These are phyloP conservation scores for Fusarium algeriense DNA, from an alignment of 2,329 filamentous ascomycete species.

Conservation along the genomic window DNA sequence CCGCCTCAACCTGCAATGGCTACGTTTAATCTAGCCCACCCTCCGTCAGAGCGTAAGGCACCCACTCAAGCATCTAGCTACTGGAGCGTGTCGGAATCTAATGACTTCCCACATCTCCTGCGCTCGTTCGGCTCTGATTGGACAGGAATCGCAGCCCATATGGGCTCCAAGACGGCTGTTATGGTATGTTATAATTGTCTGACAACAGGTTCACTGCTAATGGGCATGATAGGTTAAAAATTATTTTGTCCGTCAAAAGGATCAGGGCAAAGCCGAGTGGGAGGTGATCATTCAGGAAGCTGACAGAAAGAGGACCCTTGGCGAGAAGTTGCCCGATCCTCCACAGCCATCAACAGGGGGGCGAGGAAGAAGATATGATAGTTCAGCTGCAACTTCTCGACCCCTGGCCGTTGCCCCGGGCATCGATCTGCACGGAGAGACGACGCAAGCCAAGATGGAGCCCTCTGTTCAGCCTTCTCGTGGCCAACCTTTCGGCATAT, in stretches of 20 bases:
- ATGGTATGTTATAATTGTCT: conserved; percentile 71
- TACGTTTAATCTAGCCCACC: conserved; percentile 63
- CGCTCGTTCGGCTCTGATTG: conserved; percentile 84
- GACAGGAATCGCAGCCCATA: conserved; percentile 78
- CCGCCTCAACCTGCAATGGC: conserved; percentile 61
- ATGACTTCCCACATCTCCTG: conserved; percentile 79
- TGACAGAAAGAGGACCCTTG: conserved; percentile 65
- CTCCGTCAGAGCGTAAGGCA: conserved; percentile 62
- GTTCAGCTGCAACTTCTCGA: conserved; percentile 52
- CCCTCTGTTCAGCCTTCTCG: conserved; percentile 49
- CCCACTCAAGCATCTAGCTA: conserved; percentile 79
- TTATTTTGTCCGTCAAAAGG: conserved; percentile 73
- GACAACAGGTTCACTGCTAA: conserved; percentile 18
- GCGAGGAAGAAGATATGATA: conserved; percentile 64
- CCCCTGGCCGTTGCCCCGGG: conserved; percentile 63
- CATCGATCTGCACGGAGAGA: conserved; percentile 60
- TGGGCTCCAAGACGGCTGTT: conserved; percentile 87
- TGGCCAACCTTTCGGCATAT: conserved; percentile 57
- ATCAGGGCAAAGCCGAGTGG: conserved; percentile 70
- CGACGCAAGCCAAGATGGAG: conserved; percentile 61
- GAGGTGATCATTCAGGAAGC: conserved; percentile 70
- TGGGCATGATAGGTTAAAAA: conserved; percentile 70
- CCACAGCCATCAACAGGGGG: conserved; percentile 65
- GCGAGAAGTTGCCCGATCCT: conserved; percentile 70
- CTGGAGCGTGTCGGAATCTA: conserved; percentile 86